phyloP scores from a whole-genome alignment of 805 yeast genomes.

The Myxozyma neotropica region DNA sequence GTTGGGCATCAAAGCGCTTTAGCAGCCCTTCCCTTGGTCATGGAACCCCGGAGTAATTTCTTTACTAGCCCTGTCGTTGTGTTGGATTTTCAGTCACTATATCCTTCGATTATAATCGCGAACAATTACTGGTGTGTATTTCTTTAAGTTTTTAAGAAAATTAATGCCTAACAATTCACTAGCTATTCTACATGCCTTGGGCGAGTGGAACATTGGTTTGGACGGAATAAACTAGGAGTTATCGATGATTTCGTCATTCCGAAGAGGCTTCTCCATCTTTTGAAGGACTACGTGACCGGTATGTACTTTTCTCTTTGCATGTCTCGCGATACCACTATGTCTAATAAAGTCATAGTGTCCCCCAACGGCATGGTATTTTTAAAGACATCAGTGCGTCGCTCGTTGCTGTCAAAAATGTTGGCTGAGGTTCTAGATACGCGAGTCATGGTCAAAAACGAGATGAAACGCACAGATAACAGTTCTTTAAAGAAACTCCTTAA shows the following conservation, averaged over 20 bases:
- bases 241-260: conserved; percentile 52
- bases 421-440: conserved; percentile 80
- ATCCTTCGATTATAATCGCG: conserved; percentile 91
- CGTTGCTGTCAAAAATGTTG: conserved; percentile 80
- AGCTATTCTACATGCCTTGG: conserved; percentile 50
- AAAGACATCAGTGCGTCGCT: conserved; percentile 63
- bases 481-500: conserved; percentile 56
- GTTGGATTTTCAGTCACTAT: conserved; percentile 88
- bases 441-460: conserved; percentile 73
- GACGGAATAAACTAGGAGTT: conserved; percentile 45
- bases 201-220: conserved; percentile 40
- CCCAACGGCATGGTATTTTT: conserved; percentile 89
- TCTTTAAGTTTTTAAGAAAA: neutral
- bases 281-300: conserved; percentile 55
- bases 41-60: conserved; percentile 87
- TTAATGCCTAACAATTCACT: neutral
- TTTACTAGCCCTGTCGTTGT: conserved; percentile 90
- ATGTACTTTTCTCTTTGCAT: neutral
- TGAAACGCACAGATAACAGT: conserved; percentile 49
- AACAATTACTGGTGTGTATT: conserved; percentile 72
- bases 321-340: neutral
- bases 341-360: conserved; percentile 49
- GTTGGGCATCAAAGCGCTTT: conserved; percentile 84
- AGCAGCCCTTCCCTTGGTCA: conserved; percentile 83
- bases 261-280: conserved; percentile 56